Percentiles rank a stretch among this genome's conserved stretches.
phyloP scores from a whole-genome alignment of 2,329 filamentous ascomycete genomes.

The Calonectria pseudoturangicola region DNA sequence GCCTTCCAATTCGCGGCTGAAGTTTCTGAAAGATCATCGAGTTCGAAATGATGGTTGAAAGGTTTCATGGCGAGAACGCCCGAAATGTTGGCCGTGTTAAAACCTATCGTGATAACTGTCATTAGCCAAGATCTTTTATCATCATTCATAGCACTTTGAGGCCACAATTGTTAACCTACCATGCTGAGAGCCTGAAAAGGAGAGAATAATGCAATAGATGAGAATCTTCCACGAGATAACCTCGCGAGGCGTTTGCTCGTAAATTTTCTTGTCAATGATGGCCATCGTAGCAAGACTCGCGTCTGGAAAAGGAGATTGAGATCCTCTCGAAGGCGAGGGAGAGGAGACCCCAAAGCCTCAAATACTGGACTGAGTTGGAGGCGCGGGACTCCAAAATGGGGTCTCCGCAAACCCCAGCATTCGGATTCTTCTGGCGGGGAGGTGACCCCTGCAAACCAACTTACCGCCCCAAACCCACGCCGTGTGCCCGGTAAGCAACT shows the following conservation, averaged over 20 bases:
- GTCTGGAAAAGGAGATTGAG: not conserved
- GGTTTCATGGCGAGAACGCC: slow-evolving; percentile 36
- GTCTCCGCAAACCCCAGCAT: slow-evolving; percentile 12
- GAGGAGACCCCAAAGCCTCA: not conserved
- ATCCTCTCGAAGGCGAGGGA: not conserved
- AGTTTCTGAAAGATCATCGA: slow-evolving; percentile 16
- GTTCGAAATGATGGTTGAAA: slow-evolving; percentile 31
- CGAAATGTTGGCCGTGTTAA: slow-evolving; percentile 37
- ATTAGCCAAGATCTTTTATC: not conserved
- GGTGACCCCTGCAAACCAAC: not conserved
- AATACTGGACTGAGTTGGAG: not conserved
- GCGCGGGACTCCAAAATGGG: slow-evolving; percentile 9
- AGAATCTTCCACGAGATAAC: slow-evolving; percentile 38
- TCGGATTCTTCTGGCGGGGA: not conserved
- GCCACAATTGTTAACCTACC: slow-evolving; percentile 1
- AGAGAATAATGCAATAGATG: slow-evolving; percentile 37
- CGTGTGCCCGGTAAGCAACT: not conserved
- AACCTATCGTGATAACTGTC: slow-evolving; percentile 9
- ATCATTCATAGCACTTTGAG: too few relatives aligned
- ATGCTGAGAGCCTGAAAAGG: slow-evolving; percentile 38
- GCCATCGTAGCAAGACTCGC: not conserved
- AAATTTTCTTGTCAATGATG: slow-evolving; percentile 31
- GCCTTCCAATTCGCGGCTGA: slow-evolving; percentile 31
- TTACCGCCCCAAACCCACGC: not conserved
- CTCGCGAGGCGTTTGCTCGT: slow-evolving; percentile 30